A percentile compares a stretch with the other conserved stretches of the same genome.
Evolutionary conservation across 1,139 yeast species (phyloP).

Genomic region (Nakaseomyces delphensis): DNA sequence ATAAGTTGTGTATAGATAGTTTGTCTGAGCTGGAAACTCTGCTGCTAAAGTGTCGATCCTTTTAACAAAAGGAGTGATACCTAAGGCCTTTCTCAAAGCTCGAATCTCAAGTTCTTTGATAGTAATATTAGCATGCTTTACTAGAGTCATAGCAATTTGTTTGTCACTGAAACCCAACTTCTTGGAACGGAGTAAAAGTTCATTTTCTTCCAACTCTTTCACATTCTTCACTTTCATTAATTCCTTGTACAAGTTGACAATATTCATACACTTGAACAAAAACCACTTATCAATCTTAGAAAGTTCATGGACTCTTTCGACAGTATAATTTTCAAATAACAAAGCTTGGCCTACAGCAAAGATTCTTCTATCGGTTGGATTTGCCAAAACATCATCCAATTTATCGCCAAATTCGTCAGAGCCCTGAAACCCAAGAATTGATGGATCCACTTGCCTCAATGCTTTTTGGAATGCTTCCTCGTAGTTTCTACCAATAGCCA

Average conservation of each 20-base stretch:
- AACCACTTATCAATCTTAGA: constrained; percentile 96
- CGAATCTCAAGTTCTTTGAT: constrained; percentile 65
- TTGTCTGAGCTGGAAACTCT: constrained; percentile 95
- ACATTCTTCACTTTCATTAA: constrained; percentile 56
- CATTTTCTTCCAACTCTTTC: constrained; percentile 47
- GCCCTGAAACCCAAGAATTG: constrained; percentile 88
- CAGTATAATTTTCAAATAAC: constrained; percentile 79
- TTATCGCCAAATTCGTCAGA: constrained; percentile 52
- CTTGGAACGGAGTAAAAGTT: constrained; percentile 70
- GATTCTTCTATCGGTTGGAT: constrained; percentile 97
- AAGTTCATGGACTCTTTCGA: constrained; percentile 82
- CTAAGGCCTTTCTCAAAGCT: constrained; percentile 63
- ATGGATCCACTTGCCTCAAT: constrained; percentile 92
- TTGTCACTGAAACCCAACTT: constrained; percentile 91
- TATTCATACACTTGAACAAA: constrained; percentile 80
- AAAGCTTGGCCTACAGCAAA: constrained; percentile 97
- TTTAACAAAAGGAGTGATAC: constrained; percentile 87
- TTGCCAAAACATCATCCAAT: constrained; percentile 68
- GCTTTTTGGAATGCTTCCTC: constrained; percentile 99
- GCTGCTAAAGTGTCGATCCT: constrained; percentile 97
- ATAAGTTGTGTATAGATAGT: constrained; percentile 91
- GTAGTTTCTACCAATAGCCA: constrained; percentile 97
- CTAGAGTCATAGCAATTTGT: constrained; percentile 55
- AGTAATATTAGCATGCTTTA: neutral
- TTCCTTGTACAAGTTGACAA: constrained; percentile 79